These are phyloP conservation scores for Ensete ventricosum DNA, from an alignment of 176 grass and related monocot species.

Conservation along the genomic window DNA sequence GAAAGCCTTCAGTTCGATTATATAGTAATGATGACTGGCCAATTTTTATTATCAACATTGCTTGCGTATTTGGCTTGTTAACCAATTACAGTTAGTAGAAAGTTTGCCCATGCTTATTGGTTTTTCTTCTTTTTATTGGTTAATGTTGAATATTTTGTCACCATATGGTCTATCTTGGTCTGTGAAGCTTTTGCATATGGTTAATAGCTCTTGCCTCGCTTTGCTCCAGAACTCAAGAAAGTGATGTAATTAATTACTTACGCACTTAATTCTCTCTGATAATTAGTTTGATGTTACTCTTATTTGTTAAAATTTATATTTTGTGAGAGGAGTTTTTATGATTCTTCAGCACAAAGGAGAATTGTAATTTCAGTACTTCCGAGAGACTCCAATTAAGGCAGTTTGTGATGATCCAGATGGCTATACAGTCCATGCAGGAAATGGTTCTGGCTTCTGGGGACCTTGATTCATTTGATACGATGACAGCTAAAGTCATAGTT, in stretches of 20 bases:
- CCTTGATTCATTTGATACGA: slow-evolving; percentile 82
- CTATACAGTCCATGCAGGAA: slow-evolving; percentile 76
- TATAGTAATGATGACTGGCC: neutral
- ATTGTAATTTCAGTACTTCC: slow-evolving; percentile 80
- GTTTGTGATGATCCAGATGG: slow-evolving; percentile 70
- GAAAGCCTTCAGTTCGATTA: no score
- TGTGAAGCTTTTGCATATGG: no score
- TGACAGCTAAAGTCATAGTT: slow-evolving; percentile 42
- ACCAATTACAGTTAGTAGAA: neutral
- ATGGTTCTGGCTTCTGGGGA: slow-evolving; percentile 46
- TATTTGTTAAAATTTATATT: slow-evolving; percentile 8
- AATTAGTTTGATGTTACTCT: neutral
- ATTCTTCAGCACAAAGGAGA: slow-evolving; percentile 68
- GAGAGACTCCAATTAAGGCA: slow-evolving; percentile 70
- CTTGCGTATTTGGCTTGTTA: neutral
- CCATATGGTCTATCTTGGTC: no score
- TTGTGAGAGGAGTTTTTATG: slow-evolving; percentile 76
- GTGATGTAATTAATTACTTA: no score
- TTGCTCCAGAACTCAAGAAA: no score
- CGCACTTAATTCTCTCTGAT: neutral
- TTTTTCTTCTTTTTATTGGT: neutral
- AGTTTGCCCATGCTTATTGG: neutral
- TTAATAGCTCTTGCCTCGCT: no score
- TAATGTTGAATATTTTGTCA: no score
- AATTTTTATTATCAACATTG: neutral